Percentiles rank a stretch among this genome's conserved stretches.
Conservation (phyloP, 768 basidiomycete genomes). For the Collybia nuda region DNA sequence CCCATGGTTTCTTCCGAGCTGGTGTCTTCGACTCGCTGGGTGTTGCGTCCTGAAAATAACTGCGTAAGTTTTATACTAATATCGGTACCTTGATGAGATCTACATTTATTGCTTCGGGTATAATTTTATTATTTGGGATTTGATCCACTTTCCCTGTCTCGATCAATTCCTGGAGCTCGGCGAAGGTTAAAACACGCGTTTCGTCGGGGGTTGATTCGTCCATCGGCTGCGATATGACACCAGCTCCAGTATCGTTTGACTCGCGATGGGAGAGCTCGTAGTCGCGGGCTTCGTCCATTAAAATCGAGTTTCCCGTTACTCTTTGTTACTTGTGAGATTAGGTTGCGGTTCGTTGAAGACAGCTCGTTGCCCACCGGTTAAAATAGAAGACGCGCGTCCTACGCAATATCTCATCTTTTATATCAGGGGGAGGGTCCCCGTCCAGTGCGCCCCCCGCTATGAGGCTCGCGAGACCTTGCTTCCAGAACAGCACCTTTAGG, state of each 20-base stretch:
- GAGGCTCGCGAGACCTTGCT: conserved; percentile 70
- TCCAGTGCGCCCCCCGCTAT: conserved; percentile 40
- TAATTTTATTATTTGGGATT: conserved; percentile 78
- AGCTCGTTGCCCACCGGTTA: conserved; percentile 49
- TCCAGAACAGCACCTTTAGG: conserved; percentile 20
- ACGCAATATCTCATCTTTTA: conserved; percentile 46
- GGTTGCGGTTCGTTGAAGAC: not conserved
- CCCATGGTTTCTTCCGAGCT: conserved; percentile 71
- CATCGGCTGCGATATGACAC: not conserved
- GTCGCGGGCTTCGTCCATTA: conserved; percentile 39
- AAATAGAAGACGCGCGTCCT: conserved; percentile 71
- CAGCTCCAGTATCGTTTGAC: not conserved
- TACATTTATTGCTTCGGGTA: conserved; percentile 69
- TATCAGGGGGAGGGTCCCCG: conserved; percentile 30
- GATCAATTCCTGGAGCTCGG: conserved; percentile 69
- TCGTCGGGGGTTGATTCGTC: conserved; percentile 28
- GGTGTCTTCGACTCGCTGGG: conserved; percentile 57
- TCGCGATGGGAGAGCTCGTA: conserved; percentile 24
- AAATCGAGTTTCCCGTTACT: conserved; percentile 39
- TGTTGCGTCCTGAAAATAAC: conserved; percentile 42
- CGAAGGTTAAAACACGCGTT: conserved; percentile 55
- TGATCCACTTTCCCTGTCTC: conserved; percentile 68
- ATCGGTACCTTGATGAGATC: conserved; percentile 16
- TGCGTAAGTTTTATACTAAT: not conserved
- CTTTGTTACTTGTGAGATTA: conserved; percentile 18